Conservation (phyloP, 23 red algal genomes). For the Gracilaria caudata region DNA sequence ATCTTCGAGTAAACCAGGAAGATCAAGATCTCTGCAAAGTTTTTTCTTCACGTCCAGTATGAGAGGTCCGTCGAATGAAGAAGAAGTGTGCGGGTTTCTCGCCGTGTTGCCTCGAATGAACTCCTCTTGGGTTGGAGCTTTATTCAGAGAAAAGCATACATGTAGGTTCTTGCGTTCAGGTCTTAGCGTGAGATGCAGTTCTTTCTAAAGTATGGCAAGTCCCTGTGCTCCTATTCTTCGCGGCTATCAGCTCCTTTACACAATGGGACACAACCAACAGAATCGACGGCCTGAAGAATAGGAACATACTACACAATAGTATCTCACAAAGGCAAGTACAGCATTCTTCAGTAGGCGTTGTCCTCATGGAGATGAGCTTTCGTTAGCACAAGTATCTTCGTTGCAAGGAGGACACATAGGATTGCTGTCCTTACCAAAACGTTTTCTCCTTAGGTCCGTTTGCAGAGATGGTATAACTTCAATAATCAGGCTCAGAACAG, state of each 20-base stretch:
- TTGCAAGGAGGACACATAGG: constrained; percentile 45
- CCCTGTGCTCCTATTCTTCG: constrained; percentile 47
- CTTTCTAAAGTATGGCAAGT: constrained; percentile 66
- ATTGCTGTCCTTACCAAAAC: constrained; percentile 34
- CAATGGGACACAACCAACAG: constrained; percentile 47
- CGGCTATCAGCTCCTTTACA: constrained; percentile 58
- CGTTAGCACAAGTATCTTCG: constrained; percentile 67
- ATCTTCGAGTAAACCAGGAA: constrained; percentile 78
- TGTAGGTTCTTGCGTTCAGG: constrained; percentile 60
- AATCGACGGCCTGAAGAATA: constrained; percentile 50
- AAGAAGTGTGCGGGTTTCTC: constrained; percentile 66
- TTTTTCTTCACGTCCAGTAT: constrained; percentile 90
- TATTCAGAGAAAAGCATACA: constrained; percentile 65
- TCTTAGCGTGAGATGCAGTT: constrained; percentile 66
- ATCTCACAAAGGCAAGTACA: constrained; percentile 58
- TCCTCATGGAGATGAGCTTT: constrained; percentile 68
- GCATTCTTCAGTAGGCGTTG: constrained; percentile 72
- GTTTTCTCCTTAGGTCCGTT: constrained; percentile 21
- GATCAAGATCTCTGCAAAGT: constrained; percentile 83
- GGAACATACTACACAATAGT: constrained; percentile 36
- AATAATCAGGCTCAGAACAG: constrained; percentile 39
- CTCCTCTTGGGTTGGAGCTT: constrained; percentile 91
- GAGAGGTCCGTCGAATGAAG: constrained; percentile 63
- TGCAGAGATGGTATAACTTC: constrained; percentile 48
- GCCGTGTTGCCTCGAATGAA: constrained; percentile 84